phyloP scores from a whole-genome alignment of 345 rosid genomes.

The Atalantia buxifolia region DNA sequence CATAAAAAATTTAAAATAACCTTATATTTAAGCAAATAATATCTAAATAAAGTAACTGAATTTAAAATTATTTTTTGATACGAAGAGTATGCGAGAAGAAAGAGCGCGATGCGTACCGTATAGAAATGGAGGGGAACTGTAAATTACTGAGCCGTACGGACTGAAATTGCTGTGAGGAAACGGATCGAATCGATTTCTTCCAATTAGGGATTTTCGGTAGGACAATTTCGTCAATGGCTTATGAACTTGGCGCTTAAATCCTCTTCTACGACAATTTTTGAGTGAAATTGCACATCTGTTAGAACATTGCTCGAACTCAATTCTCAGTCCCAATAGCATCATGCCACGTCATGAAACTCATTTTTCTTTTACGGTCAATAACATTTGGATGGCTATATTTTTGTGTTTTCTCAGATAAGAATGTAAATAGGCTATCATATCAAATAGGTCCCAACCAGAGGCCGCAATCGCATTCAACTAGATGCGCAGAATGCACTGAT shows the following conservation, averaged over 20 bases:
- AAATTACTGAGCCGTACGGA: neutral
- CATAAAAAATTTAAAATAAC: neutral
- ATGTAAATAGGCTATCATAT: too few relatives aligned
- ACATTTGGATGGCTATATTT: too few relatives aligned
- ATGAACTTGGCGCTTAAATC: slow-evolving; percentile 12
- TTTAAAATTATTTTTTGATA: neutral
- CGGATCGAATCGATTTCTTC: neutral
- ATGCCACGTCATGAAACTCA: neutral
- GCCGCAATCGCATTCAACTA: too few relatives aligned
- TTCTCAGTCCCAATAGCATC: neutral
- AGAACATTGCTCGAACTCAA: neutral
- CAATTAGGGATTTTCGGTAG: neutral
- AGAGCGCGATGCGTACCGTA: neutral
- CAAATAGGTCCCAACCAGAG: too few relatives aligned
- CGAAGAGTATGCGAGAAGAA: neutral
- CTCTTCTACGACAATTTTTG: neutral
- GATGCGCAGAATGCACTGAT: too few relatives aligned
- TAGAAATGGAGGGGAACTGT: neutral
- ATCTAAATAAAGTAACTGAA: neutral
- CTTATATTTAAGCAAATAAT: neutral
- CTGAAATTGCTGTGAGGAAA: neutral
- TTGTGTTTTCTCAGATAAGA: too few relatives aligned
- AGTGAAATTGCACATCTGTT: neutral
- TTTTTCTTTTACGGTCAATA: too few relatives aligned
- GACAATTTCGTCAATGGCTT: neutral